Evolutionary conservation across 2,329 filamentous ascomycete species (phyloP).

Genomic region (Teratosphaeria nubilosa): DNA sequence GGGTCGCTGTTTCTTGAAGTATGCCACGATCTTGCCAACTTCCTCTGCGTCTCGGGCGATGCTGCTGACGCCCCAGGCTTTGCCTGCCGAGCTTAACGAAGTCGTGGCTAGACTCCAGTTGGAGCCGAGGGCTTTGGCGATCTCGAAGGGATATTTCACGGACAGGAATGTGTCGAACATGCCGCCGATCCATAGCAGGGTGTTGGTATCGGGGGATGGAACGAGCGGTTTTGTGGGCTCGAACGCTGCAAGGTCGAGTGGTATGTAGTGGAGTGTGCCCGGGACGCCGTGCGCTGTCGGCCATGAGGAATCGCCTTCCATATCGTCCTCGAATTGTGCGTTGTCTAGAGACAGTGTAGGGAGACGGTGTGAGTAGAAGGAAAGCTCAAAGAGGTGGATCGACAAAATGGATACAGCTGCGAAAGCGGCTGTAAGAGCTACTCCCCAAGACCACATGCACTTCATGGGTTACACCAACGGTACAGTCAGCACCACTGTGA

Average conservation of each 20-base stretch:
- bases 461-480: not conserved
- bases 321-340: not conserved
- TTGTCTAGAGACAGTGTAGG: not conserved
- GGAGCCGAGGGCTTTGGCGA: slow-evolving; percentile 39
- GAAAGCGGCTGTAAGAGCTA: not conserved
- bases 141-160: slow-evolving; percentile 45
- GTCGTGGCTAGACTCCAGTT: slow-evolving; percentile 41
- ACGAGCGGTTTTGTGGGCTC: slow-evolving; percentile 28
- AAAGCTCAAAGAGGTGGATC: not conserved
- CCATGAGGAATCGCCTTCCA: not conserved
- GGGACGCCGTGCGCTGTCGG: slow-evolving; percentile 7
- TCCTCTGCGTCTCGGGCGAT: slow-evolving; percentile 46
- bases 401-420: not conserved
- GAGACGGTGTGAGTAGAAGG: not conserved
- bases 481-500: not conserved
- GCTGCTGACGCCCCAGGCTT: slow-evolving; percentile 44
- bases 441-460: not conserved
- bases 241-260: slow-evolving; percentile 34
- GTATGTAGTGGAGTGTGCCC: slow-evolving; percentile 34
- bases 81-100: slow-evolving; percentile 39
- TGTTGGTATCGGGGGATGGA: slow-evolving; percentile 36
- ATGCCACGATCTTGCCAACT: slow-evolving; percentile 41
- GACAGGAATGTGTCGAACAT: slow-evolving; percentile 60
- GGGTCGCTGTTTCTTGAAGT: slow-evolving; percentile 35
- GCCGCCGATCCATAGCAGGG: slow-evolving; percentile 60